Percentiles rank a stretch among this genome's conserved stretches.
Evolutionary conservation across 2,329 filamentous ascomycete genomes (phyloP).

Genomic region (Colletotrichum sp.): DNA sequence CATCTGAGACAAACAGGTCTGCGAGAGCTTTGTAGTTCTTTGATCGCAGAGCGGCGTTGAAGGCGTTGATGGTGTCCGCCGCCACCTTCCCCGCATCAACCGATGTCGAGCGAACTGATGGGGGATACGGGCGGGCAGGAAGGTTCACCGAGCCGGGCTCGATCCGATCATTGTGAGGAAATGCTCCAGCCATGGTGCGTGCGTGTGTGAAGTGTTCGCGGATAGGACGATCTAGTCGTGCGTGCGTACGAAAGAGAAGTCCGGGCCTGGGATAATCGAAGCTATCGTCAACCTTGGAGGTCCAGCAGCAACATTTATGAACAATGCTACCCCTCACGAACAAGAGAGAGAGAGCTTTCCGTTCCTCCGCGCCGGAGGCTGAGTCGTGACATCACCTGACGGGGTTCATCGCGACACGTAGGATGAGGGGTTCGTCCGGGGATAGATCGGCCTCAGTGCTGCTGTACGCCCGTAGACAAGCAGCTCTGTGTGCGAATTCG

Average conservation of each 20-base stretch:
- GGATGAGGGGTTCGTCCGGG: conserved; percentile 3
- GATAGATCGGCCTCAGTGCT: conserved; percentile 1
- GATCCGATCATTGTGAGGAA: background rate
- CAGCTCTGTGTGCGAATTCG: background rate
- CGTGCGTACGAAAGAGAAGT: background rate
- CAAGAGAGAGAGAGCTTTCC: background rate
- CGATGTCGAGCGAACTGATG: conserved; percentile 27
- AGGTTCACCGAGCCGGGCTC: conserved; percentile 61
- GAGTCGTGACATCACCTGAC: conserved; percentile 16
- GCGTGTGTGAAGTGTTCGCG: background rate
- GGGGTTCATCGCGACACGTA: background rate
- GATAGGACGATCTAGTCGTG: background rate
- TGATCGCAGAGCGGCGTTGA: conserved; percentile 45
- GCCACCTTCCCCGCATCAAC: conserved; percentile 43
- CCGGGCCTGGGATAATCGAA: background rate
- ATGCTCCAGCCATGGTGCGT: background rate
- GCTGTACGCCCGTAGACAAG: background rate
- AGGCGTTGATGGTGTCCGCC: conserved; percentile 34
- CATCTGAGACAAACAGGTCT: conserved; percentile 44
- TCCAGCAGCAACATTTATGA: background rate
- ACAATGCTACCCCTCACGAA: background rate
- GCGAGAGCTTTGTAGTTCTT: conserved; percentile 38
- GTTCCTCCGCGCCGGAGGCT: background rate
- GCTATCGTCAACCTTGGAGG: background rate
- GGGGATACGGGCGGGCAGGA: conserved; percentile 46